Evolutionary conservation across 1,284 basidiomycete genomes (phyloP).

Genomic region (Coniophora puteana): DNA sequence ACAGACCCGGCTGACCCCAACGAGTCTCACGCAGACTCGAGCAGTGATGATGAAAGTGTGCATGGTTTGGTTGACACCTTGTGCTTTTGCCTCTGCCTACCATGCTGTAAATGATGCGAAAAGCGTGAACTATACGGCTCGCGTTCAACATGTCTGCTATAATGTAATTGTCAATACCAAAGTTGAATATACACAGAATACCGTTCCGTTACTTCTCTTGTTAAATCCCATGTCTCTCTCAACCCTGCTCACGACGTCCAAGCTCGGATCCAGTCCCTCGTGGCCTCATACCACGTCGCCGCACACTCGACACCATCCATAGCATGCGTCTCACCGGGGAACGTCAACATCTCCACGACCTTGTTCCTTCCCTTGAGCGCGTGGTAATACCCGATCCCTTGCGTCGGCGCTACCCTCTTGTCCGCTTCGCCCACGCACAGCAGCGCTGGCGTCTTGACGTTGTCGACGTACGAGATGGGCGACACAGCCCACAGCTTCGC

Average conservation of each 20-base stretch:
- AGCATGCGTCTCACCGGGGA: slow-evolving; percentile 59
- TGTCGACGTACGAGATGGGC: slow-evolving; percentile 53
- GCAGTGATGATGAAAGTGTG: neutral
- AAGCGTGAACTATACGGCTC: too few species aligned
- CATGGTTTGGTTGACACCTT: neutral
- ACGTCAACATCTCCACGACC: slow-evolving; percentile 58
- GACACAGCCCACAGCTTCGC: slow-evolving; percentile 45
- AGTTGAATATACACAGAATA: too few species aligned
- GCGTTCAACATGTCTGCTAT: too few species aligned
- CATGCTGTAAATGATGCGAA: neutral
- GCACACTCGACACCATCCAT: slow-evolving; percentile 60
- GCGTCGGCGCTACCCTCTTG: slow-evolving; percentile 59
- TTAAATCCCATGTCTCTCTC: too few species aligned
- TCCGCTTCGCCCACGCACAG: slow-evolving; percentile 61
- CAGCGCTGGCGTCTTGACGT: slow-evolving; percentile 52
- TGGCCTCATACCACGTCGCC: slow-evolving; percentile 45
- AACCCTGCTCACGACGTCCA: too few species aligned
- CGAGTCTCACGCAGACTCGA: neutral
- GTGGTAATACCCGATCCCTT: slow-evolving; percentile 64
- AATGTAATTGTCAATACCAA: too few species aligned
- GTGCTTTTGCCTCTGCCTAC: slow-evolving; percentile 1
- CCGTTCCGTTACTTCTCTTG: too few species aligned
- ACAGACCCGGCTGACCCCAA: too few species aligned
- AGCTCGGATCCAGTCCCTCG: slow-evolving; percentile 53
- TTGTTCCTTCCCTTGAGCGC: slow-evolving; percentile 47